These are phyloP conservation scores for Magnusiomyces suaveolens DNA, from an alignment of 1,139 yeast species.

Conservation along the genomic window DNA sequence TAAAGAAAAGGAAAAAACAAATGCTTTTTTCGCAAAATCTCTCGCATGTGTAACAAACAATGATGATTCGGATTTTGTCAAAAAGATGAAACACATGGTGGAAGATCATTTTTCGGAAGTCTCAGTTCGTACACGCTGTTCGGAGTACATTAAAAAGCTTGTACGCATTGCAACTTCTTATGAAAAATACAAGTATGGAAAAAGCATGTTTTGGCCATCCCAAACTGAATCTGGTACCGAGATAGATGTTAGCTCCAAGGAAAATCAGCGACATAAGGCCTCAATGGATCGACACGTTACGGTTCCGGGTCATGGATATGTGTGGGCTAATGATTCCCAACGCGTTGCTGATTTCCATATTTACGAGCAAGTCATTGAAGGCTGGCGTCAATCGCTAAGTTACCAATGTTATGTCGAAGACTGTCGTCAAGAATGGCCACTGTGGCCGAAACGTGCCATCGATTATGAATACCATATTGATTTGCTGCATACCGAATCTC, in stretches of 20 bases:
- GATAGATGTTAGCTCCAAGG: conserved; percentile 9
- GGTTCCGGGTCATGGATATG: conserved; percentile 30
- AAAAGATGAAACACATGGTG: conserved; percentile 28
- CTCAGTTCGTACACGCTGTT: conserved; percentile 28
- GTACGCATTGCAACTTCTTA: conserved; percentile 29
- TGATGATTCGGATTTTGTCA: conserved; percentile 28
- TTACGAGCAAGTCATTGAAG: conserved; percentile 29
- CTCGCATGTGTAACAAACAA: conserved; percentile 15
- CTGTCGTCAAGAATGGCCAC: conserved; percentile 19
- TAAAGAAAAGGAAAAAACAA: conserved; percentile 12
- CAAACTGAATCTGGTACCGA: conserved; percentile 18
- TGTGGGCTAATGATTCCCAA: conserved; percentile 27
- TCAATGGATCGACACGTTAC: background rate
- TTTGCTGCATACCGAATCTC: conserved; percentile 23
- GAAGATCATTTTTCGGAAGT: conserved; percentile 30
- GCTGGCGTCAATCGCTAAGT: conserved; percentile 29
- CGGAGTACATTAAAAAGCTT: conserved; percentile 27
- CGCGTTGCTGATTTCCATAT: conserved; percentile 22
- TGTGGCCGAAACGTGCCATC: conserved; percentile 24
- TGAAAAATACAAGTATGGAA: conserved; percentile 27
- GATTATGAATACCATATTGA: conserved; percentile 31
- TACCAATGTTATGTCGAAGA: conserved; percentile 25
- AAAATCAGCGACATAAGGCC: background rate
- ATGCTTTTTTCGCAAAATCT: conserved; percentile 11
- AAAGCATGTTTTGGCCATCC: conserved; percentile 28